These are phyloP conservation scores for Clavariopsis aquatica DNA, from an alignment of 495 filamentous ascomycete genomes.

Conservation along the genomic window DNA sequence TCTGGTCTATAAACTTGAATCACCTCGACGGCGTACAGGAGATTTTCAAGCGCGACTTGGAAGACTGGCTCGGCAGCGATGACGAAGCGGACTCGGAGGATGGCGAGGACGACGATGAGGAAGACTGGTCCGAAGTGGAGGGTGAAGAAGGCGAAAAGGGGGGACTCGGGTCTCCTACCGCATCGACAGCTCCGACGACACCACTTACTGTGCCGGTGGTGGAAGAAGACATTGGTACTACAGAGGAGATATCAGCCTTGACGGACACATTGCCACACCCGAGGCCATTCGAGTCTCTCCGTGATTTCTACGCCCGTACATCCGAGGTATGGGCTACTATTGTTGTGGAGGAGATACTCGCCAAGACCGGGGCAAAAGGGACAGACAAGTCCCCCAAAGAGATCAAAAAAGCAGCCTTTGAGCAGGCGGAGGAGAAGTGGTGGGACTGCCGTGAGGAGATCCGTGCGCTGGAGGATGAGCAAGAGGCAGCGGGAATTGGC, in stretches of 20 bases:
- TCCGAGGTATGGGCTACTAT: slow-evolving; percentile 87
- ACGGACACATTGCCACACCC: slow-evolving; percentile 64
- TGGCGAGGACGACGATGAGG: slow-evolving; percentile 67
- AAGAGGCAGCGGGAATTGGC: slow-evolving; percentile 91
- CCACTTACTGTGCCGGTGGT: slow-evolving; percentile 42
- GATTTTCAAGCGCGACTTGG: slow-evolving; percentile 78
- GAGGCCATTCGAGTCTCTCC: slow-evolving; percentile 87
- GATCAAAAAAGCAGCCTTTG: slow-evolving; percentile 84
- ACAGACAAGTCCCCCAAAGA: slow-evolving; percentile 81
- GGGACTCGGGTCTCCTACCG: slow-evolving; percentile 41
- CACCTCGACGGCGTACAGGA: slow-evolving; percentile 91
- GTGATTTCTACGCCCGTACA: slow-evolving; percentile 89
- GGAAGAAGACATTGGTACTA: slow-evolving; percentile 51
- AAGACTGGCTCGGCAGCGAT: slow-evolving; percentile 73
- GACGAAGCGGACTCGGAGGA: slow-evolving; percentile 48
- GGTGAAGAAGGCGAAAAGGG: slow-evolving; percentile 61
- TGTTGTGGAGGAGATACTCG: slow-evolving; percentile 63
- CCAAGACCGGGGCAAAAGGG: slow-evolving; percentile 53
- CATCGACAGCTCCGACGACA: slow-evolving; percentile 34
- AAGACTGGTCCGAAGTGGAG: slow-evolving; percentile 70
- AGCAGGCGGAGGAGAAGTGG: slow-evolving; percentile 91
- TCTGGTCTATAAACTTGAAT: slow-evolving; percentile 87
- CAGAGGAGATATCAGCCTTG: slow-evolving; percentile 47
- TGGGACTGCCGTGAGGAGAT: slow-evolving; percentile 98
- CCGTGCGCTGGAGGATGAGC: slow-evolving; percentile 88